Evolutionary conservation across 164 flowering plant genomes (phyloP).

Genomic region (Liriodendron chinense): DNA sequence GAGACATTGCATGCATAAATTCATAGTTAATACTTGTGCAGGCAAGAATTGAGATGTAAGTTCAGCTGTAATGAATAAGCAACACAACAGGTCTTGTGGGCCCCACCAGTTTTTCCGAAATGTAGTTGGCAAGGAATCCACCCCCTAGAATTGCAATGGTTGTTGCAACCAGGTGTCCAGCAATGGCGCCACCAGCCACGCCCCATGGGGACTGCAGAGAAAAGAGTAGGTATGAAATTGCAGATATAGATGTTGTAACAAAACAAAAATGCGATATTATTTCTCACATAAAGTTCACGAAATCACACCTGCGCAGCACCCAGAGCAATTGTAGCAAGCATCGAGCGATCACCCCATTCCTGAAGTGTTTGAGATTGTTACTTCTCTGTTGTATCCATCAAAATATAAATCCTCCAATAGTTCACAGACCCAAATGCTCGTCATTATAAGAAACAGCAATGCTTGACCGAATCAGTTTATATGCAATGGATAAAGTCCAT

Average conservation of each 20-base stretch:
- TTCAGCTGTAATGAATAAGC: background rate
- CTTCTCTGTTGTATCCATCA: background rate
- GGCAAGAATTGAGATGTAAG: background rate
- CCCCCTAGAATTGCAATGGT: conserved; percentile 79
- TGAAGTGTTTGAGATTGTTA: conserved; percentile 17
- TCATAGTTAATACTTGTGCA: too few relatives aligned
- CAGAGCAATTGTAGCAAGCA: conserved; percentile 98
- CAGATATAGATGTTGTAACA: background rate
- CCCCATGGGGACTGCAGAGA: conserved; percentile 92
- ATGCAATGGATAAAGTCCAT: background rate
- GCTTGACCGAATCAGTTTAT: background rate
- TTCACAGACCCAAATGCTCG: background rate
- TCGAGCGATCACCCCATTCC: conserved; percentile 99
- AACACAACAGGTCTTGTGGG: too few relatives aligned
- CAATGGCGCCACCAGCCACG: conserved; percentile 94
- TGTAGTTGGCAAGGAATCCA: conserved; percentile 85
- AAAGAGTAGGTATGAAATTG: background rate
- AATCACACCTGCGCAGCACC: conserved; percentile 97
- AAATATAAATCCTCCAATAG: background rate
- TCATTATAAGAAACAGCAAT: background rate
- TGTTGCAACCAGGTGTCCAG: conserved; percentile 89
- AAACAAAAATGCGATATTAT: background rate
- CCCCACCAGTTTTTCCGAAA: conserved; percentile 91
- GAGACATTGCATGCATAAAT: background rate
- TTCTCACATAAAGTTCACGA: conserved; percentile 4